phyloP scores from a whole-genome alignment of 1,139 yeast species.

The Yamadazyma spencermartinsiae region DNA sequence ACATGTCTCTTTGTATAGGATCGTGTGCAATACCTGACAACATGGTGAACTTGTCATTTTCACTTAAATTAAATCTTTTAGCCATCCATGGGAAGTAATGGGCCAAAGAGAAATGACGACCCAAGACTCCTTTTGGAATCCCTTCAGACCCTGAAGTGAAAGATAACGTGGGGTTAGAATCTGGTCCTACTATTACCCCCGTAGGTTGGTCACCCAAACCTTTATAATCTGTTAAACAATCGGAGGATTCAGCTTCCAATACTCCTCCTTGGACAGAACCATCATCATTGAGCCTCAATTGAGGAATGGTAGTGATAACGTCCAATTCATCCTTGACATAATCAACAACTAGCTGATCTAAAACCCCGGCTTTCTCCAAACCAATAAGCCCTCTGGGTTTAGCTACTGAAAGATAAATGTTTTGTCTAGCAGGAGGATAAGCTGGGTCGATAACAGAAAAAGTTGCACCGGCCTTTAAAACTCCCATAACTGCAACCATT shows the following conservation, averaged over 20 bases:
- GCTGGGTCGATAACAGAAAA: slow-evolving; percentile 99
- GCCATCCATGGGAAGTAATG: slow-evolving; percentile 99
- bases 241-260: slow-evolving; percentile 30
- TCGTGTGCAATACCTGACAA: slow-evolving; percentile 98
- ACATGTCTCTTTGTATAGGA: slow-evolving; percentile 98
- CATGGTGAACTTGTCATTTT: slow-evolving; percentile 91
- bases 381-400: slow-evolving; percentile 89
- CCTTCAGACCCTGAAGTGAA: slow-evolving; percentile 99
- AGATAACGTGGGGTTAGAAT: slow-evolving; percentile 91
- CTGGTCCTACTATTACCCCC: slow-evolving; percentile 97
- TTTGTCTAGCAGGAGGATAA: slow-evolving; percentile 97
- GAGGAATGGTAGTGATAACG: slow-evolving; percentile 73
- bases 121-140: slow-evolving; percentile 96
- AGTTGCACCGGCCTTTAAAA: slow-evolving; percentile 96
- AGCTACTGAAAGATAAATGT: slow-evolving; percentile 87
- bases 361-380: slow-evolving; percentile 82
- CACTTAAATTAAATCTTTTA: slow-evolving; percentile 71
- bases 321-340: slow-evolving; percentile 72
- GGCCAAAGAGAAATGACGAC: slow-evolving; percentile 94
- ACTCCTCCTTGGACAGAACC: slow-evolving; percentile 72
- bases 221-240: slow-evolving; percentile 51
- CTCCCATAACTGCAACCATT: slow-evolving; percentile 97
- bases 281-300: slow-evolving; percentile 71
- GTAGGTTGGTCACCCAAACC: slow-evolving; percentile 56
- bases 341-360: slow-evolving; percentile 74